phyloP scores from a whole-genome alignment of 2,329 filamentous ascomycete species.

The Fusarium incarnatum region DNA sequence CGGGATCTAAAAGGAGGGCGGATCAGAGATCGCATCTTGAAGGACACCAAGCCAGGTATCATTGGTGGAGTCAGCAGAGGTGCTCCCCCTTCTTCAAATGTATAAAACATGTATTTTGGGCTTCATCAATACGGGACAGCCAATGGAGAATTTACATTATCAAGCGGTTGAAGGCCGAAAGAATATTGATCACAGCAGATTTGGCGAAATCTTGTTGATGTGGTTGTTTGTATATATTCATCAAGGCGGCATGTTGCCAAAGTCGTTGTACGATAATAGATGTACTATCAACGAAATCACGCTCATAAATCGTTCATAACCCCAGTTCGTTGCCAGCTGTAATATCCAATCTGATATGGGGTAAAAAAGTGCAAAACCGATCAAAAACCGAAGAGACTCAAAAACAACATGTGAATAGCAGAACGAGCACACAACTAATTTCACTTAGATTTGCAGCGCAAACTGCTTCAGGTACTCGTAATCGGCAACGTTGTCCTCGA shows the following conservation, averaged over 20 bases:
- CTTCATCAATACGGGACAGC: background rate
- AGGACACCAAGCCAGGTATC: background rate
- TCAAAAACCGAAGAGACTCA: slow-evolving; percentile 14
- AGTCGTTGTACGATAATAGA: slow-evolving; percentile 47
- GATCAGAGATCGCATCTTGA: background rate
- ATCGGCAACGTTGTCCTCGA: slow-evolving; percentile 76
- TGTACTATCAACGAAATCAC: slow-evolving; percentile 46
- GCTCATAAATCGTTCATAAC: slow-evolving; percentile 34
- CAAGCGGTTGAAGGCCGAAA: slow-evolving; percentile 1
- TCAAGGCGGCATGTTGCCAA: slow-evolving; percentile 41
- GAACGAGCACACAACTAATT: slow-evolving; percentile 2
- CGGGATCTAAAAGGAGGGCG: background rate
- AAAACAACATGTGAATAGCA: slow-evolving; percentile 15
- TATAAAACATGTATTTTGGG: slow-evolving; percentile 22
- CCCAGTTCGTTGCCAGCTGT: slow-evolving; percentile 15
- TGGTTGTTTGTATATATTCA: slow-evolving; percentile 36
- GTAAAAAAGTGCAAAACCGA: slow-evolving; percentile 9
- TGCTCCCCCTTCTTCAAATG: background rate
- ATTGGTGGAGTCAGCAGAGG: background rate
- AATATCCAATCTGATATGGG: slow-evolving; percentile 28
- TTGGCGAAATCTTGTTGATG: slow-evolving; percentile 25
- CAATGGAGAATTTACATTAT: slow-evolving; percentile 1
- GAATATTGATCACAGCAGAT: slow-evolving; percentile 9
- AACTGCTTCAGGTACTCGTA: slow-evolving; percentile 88
- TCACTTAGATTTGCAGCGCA: slow-evolving; percentile 38